Evolutionary conservation across 768 basidiomycete genomes (phyloP), one percentile per base, ranked within the genome.

Genomic region (Pulveroboletus sp.): DNA sequence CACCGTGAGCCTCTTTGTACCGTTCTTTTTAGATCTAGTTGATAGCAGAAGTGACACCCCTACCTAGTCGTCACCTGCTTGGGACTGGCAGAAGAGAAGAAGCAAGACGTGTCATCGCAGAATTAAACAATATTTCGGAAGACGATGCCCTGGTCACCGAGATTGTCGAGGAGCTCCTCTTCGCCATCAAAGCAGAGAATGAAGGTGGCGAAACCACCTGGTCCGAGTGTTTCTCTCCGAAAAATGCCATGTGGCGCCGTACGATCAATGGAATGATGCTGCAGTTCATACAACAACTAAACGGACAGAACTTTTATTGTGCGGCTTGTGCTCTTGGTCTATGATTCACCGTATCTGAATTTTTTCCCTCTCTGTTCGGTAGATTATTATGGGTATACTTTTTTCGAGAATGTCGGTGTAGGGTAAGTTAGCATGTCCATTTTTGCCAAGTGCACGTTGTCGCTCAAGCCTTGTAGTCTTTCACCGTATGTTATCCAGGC

Each of bases 291-390:
- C 86, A 89, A 56, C 86, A 89, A 57, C 67, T 89, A 28, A 86
- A 89, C 50, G 86, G 86, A 13, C 86, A 90, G 65, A 89, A 86
- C 63, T 88, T 87, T 68, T 86, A 85, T 65, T 86, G 84, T 85
- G 54, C 54, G 79, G 65, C 7, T 3, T 6, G 33, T 45, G 31
- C 21, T n/a, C 31, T 36, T 18, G 33, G 13, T 8, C 2, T 39
- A 26, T n/a, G 6, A 21, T 9, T 28, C 43, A 3, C 24, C 26
- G 7, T 10, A 32, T 21, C 13, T 39, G 13, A 65, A 64, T 42
- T 28, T 11, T 7, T 32, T 18, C 49, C 52, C 30, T 39, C 30
- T 39, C 21, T 21, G 21, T 21, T 21, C 21, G 21, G 21, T 55
- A 86, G 84, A 87, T 61, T 87, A 87, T 64, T 21, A 86, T 59